A percentile compares a stretch with the other conserved stretches of the same genome.
These are phyloP conservation scores for Lecanosticta acicola DNA, from an alignment of 2,329 filamentous ascomycete genomes.

Conservation along the genomic window DNA sequence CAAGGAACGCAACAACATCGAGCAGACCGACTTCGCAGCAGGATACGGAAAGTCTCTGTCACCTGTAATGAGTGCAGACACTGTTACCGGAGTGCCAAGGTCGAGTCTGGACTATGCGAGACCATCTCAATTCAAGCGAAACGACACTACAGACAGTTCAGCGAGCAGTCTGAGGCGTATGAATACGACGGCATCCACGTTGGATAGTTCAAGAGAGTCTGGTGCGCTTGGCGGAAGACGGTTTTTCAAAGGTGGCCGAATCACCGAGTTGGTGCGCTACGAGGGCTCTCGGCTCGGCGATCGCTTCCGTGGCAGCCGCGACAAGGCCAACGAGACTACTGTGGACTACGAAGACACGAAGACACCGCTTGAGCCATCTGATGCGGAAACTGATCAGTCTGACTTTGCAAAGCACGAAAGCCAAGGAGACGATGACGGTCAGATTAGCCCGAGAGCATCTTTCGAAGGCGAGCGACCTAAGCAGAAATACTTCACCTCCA, in stretches of 20 bases:
- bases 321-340: conserved; percentile 40
- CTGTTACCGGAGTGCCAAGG: conserved; percentile 19
- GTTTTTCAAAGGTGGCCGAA: conserved; percentile 71
- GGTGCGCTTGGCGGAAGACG: conserved; percentile 56
- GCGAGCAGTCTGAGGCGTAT: conserved; percentile 35
- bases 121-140: conserved; percentile 23
- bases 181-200: conserved; percentile 13
- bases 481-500: conserved; percentile 39
- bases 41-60: conserved; percentile 7
- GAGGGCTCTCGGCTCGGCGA: conserved; percentile 59
- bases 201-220: conserved; percentile 32
- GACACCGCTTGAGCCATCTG: conserved; percentile 44
- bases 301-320: conserved; percentile 53
- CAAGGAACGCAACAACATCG: conserved; percentile 31
- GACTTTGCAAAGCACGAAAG: conserved; percentile 17
- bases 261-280: conserved; percentile 66
- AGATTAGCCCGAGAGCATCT: conserved; percentile 35
- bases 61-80: conserved; percentile 13
- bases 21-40: conserved; percentile 29
- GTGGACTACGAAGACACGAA: conserved; percentile 42
- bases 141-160: conserved; percentile 45
- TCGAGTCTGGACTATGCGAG: conserved; percentile 36
- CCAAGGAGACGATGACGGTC: conserved; percentile 23
- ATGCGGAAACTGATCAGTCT: conserved; percentile 40
- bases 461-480: conserved; percentile 34